Conservation (phyloP, 345 rosid species). For the Heritiera fomes region DNA sequence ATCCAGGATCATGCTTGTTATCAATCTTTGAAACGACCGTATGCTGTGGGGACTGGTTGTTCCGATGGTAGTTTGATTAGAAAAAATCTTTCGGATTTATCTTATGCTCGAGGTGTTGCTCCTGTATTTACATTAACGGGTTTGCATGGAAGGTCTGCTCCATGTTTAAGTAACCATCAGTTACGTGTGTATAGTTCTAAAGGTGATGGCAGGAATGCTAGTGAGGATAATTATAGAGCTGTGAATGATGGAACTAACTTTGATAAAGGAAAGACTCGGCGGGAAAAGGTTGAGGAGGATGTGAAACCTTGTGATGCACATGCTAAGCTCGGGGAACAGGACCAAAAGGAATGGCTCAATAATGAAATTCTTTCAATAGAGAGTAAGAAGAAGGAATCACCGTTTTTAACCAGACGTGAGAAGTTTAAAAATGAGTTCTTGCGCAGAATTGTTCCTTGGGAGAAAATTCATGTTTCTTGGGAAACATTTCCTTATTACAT, state of each 20-base stretch:
- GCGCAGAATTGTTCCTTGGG: constrained; percentile 91
- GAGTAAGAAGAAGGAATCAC: constrained; percentile 75
- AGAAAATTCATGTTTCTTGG: constrained; percentile 85
- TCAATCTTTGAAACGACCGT: constrained; percentile 32
- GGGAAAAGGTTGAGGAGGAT: constrained; percentile 33
- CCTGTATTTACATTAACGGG: constrained; percentile 26
- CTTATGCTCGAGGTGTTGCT: constrained; percentile 28
- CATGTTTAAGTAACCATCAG: constrained; percentile 37
- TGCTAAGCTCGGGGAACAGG: constrained; percentile 83
- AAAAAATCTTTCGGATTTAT: constrained; percentile 36
- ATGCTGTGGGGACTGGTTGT: constrained; percentile 26
- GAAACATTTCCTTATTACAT: constrained; percentile 89
- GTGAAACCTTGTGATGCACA: constrained; percentile 55
- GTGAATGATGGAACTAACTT: constrained; percentile 45
- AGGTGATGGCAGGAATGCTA: constrained; percentile 81
- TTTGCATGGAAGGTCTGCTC: constrained; percentile 27
- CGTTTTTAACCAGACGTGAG: constrained; percentile 66
- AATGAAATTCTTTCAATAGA: constrained; percentile 76
- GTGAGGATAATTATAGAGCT: constrained; percentile 63
- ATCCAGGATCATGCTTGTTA: constrained; percentile 35
- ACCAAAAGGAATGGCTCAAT: constrained; percentile 89
- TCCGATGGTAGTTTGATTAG: constrained; percentile 37
- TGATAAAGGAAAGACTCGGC: constrained; percentile 45
- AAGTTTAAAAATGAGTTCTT: constrained; percentile 77
- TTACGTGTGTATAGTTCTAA: constrained; percentile 69